Evolutionary conservation across 208 protist genomes (phyloP).

Genomic region (Leishmania turanica): DNA sequence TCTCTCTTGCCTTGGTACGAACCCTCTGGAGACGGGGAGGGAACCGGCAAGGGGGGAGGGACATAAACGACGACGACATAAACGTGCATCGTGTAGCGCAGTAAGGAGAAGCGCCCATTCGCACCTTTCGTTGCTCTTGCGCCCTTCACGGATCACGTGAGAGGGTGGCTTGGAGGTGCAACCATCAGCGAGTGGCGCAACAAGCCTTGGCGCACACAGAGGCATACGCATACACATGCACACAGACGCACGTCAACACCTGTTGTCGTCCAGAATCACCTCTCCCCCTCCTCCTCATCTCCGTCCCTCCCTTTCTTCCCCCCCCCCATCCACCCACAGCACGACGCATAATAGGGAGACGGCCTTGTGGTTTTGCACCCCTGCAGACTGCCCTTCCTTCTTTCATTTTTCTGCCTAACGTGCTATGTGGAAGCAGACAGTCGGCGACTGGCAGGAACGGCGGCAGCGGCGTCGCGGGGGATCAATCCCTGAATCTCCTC

Average conservation of each 20-base stretch:
- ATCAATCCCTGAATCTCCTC: slow-evolving; percentile 10
- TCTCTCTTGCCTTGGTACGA: neutral
- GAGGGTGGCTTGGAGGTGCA: no score
- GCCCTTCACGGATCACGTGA: neutral
- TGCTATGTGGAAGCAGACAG: slow-evolving; percentile 66
- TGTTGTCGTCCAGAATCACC: neutral
- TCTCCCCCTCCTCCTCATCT: neutral
- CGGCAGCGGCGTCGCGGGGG: slow-evolving; percentile 39
- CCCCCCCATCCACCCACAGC: neutral
- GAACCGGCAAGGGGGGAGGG: neutral
- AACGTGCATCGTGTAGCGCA: neutral
- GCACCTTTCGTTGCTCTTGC: neutral
- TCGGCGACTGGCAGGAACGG: slow-evolving; percentile 72
- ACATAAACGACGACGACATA: neutral
- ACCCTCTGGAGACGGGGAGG: neutral
- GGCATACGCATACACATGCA: neutral
- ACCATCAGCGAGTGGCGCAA: no score
- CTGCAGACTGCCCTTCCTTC: neutral
- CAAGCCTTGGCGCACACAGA: neutral
- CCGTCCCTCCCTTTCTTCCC: neutral
- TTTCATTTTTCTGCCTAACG: neutral
- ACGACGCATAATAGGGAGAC: neutral
- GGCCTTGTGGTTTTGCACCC: neutral
- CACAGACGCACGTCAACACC: neutral
- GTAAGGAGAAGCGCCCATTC: neutral